These are phyloP conservation scores for Pleurotus djamor DNA, from an alignment of 768 basidiomycete genomes.

Conservation along the genomic window DNA sequence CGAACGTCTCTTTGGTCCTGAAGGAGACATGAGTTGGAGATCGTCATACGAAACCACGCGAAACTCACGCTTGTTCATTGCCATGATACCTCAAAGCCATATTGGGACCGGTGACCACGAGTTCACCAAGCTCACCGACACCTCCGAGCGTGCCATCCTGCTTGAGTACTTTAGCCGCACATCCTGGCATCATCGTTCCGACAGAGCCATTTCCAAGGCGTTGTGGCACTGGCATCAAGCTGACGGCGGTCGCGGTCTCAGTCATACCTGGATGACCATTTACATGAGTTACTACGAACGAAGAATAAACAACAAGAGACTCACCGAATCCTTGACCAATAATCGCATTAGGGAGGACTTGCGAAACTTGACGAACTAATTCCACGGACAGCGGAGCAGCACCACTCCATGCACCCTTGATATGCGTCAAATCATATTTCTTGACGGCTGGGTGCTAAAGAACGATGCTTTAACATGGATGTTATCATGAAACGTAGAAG, in stretches of 20 bases:
- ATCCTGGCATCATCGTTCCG: conserved; percentile 22
- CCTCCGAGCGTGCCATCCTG: conserved; percentile 13
- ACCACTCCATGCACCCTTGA: conserved; percentile 32
- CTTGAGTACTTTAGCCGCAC: conserved; percentile 13
- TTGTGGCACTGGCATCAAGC: conserved; percentile 39
- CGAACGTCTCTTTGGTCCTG: conserved; percentile 2
- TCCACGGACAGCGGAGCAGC: conserved; percentile 41
- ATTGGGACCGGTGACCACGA: conserved; percentile 22
- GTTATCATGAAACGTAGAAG: conserved; percentile 12
- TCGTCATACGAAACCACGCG: conserved; percentile 22
- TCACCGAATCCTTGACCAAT: conserved; percentile 38
- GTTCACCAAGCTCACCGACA: conserved; percentile 11
- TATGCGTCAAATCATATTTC: conserved; percentile 30
- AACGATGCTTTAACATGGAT: neutral
- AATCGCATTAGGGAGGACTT: conserved; percentile 35
- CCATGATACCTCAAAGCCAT: conserved; percentile 14
- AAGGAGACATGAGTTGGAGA: neutral
- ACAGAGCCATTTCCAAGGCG: conserved; percentile 33
- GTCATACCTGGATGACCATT: conserved; percentile 22
- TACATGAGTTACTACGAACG: neutral
- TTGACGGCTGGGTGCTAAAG: conserved; percentile 29
- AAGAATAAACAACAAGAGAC: conserved; percentile 6
- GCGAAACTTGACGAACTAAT: conserved; percentile 26
- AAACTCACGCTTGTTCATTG: conserved; percentile 14
- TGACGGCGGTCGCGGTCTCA: conserved; percentile 32